Evolutionary conservation across 805 yeast species (phyloP), one percentile per base, ranked within the genome.

Genomic region (Candida chauliodis): DNA sequence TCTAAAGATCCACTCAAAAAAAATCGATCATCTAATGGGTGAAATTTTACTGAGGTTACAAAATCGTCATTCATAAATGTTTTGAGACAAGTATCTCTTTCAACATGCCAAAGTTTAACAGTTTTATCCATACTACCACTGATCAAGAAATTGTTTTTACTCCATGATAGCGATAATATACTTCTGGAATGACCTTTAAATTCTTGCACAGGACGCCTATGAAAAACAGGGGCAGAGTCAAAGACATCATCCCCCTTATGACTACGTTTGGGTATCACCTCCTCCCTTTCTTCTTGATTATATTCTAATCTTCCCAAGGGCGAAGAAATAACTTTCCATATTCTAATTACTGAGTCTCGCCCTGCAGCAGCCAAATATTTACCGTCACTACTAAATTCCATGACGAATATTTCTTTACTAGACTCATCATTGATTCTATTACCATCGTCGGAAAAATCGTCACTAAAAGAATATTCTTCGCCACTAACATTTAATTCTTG

Each of bases 111-210:
- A 33, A 90, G 62, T 46, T 77, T 76, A 2, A 80, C 95, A 0
- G 95, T 82, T 45, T 77, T 74, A 59, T 90, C 98, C 82, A 85
- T 84, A 1, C 95, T 84, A 3, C 93, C 81, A 0, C 93, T 72
- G 1, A 88, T 55, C 21, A 91, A 55, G 49, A 90, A 90, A 54
- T 82, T 82, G 59, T 88, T 89, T 49, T 81, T 82, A 36, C 95
- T 83, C 97, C 97, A 90, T 50, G 85, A 86, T 23, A 90, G 53
- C 8, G 84, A 77, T n/a, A 87, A 57, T 11, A 91, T 71, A 42
- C 87, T 84, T 32, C 75, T 75, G 1, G 74, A 58, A 58, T 91
- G 97, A 13, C 85, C 93, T 29, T 56, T 59, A 44, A 78, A 83
- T 10, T 71, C 71, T 21, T 76, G 69, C 11, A 70, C 55, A 0